Evolutionary conservation across 169 alveolate species (phyloP), one percentile per base, ranked within the genome.

Genomic region (Cryptosporidium canis): DNA sequence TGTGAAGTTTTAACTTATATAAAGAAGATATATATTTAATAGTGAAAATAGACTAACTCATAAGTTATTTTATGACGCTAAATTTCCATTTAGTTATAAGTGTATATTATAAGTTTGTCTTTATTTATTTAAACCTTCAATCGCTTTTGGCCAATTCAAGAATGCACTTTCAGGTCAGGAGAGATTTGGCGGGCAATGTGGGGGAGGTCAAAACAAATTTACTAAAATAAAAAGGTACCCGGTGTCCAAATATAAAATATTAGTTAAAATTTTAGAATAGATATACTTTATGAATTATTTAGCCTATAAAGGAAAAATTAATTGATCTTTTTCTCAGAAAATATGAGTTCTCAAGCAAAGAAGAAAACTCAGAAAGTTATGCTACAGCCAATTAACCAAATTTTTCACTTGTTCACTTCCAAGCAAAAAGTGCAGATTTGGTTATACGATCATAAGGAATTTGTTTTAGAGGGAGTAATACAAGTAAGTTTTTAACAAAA

Each of bases 391-490:
- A 90, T 92, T 18, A 95, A 96, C 95, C 97, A 96, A 94, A 95
- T 97, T 66, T 97, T 96, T 92, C 93, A 97, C 84, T 96, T 94
- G 90, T 96, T 96, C 85, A 94, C 98, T 33, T 92, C 96, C 83
- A 96, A 96, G 90, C 94, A 96, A 18, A 94, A 95, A 68, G 98
- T 97, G 35, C 98, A 96, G 84, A 95, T 97, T 67, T 97, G 99
- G 99, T 92, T 97, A 58, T 97, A 90, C 90, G 99, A 96, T 66
- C 96, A 96, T 71, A 95, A 96, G 37, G 96, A 96, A 64, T 31
- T 94, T 83, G 85, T 94, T 68, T 93, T 97, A 27, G 98, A 96
- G 87, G 99, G 99, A 55, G 92, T 91, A 58, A 97, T 96, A 66
- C 85, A 94, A 90, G 98, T 95, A 67, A 84, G 95, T 70, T 16